phyloP scores from a whole-genome alignment of 176 grass and related monocot species.

The Oryza brachyantha region DNA sequence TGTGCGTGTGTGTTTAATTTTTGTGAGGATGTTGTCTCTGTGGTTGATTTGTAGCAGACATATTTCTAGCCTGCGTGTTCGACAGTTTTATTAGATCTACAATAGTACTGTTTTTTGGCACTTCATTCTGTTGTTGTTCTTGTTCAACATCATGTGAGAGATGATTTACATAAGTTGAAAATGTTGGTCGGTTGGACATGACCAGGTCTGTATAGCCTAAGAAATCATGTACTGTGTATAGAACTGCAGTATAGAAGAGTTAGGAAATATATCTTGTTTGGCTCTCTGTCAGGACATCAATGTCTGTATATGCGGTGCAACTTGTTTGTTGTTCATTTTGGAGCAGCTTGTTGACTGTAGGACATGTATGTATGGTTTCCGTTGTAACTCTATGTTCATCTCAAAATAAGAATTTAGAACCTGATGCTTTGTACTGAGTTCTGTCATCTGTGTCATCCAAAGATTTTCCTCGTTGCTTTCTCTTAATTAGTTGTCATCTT shows the following conservation, averaged over 20 bases:
- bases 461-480: too few species aligned
- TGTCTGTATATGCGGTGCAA: neutral
- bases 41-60: neutral
- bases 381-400: neutral
- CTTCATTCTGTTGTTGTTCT: neutral
- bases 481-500: neutral
- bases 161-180: slow-evolving; percentile 5
- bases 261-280: neutral
- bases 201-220: neutral
- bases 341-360: neutral
- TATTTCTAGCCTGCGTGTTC: neutral
- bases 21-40: neutral
- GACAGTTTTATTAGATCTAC: neutral
- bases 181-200: neutral
- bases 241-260: neutral
- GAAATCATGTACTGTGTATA: neutral
- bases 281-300: neutral
- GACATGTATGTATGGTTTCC: neutral
- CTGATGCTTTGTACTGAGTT: too few species aligned
- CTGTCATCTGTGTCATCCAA: too few species aligned
- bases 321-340: neutral
- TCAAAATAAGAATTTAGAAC: neutral
- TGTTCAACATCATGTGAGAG: neutral
- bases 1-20: too few species aligned
- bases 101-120: neutral